These are phyloP conservation scores for Forsythia viridissima DNA, from an alignment of 257 asterid species.

Conservation along the genomic window DNA sequence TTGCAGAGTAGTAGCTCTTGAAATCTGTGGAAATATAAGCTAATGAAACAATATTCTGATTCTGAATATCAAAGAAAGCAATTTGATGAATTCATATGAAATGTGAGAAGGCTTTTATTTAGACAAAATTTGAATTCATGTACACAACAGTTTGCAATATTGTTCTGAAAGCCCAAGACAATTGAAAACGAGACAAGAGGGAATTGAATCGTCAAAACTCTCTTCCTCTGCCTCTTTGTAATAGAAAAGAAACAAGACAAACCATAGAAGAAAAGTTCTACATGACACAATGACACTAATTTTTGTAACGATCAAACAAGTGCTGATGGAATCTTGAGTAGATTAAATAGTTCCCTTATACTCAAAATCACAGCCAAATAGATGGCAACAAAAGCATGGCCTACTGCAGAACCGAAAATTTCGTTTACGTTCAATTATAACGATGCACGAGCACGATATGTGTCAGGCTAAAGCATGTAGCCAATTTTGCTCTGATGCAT, in stretches of 20 bases:
- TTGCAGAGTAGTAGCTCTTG: constrained; percentile 43
- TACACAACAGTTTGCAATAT: neutral
- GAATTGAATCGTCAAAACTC: too few species aligned
- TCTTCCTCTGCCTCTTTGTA: too few species aligned
- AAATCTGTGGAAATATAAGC: constrained; percentile 25
- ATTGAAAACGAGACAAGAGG: too few species aligned
- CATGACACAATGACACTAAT: too few species aligned
- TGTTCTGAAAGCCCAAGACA: too few species aligned
- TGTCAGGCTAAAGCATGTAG: neutral
- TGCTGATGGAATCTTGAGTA: too few species aligned
- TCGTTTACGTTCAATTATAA: neutral
- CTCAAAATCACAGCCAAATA: neutral
- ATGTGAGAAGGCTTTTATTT: too few species aligned
- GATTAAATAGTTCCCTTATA: neutral
- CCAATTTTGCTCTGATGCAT: neutral
- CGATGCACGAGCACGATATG: neutral
- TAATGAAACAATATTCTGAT: neutral
- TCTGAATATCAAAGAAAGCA: neutral
- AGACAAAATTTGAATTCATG: too few species aligned
- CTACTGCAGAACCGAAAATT: neutral
- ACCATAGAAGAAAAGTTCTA: too few species aligned
- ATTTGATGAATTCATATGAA: neutral
- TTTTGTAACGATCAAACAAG: too few species aligned
- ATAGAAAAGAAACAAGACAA: too few species aligned
- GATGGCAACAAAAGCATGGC: neutral